These are phyloP conservation scores for Xanthoconium separans DNA, from an alignment of 1,284 basidiomycete genomes.

Conservation along the genomic window DNA sequence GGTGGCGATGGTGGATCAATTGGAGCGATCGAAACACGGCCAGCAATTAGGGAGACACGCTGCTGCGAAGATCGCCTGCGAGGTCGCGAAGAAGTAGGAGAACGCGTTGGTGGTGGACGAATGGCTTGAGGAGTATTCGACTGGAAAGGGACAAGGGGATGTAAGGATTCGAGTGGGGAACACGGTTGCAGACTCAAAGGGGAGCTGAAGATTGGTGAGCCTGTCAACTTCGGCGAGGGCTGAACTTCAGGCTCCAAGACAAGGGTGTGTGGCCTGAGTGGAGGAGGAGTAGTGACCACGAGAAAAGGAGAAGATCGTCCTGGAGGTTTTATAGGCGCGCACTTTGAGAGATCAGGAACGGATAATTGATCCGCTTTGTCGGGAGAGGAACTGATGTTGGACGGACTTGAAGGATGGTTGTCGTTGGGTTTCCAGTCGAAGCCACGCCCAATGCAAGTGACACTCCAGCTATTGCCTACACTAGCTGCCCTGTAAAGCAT, in stretches of 20 bases:
- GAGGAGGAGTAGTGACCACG: conserved; percentile 12
- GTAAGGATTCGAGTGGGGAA: conserved; percentile 29
- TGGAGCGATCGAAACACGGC: conserved; percentile 71
- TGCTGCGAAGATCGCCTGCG: conserved; percentile 78
- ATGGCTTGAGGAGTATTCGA: conserved; percentile 19
- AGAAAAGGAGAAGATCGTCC: conserved; percentile 16
- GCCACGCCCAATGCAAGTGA: conserved; percentile 79
- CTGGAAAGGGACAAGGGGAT: conserved; percentile 16
- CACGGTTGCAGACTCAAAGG: conserved; percentile 34
- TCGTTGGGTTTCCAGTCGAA: conserved; percentile 64
- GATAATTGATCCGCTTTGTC: conserved; percentile 6
- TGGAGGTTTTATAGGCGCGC: conserved; percentile 7
- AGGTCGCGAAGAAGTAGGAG: conserved; percentile 55
- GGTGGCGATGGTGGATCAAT: conserved; percentile 65
- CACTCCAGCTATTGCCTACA: conserved; percentile 74
- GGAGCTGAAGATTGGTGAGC: conserved; percentile 19
- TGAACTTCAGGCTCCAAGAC: conserved; percentile 8
- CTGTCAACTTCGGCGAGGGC: conserved; percentile 21
- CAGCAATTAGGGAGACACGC: conserved; percentile 77
- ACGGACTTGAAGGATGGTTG: conserved; percentile 26
- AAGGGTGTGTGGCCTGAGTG: conserved; percentile 1
- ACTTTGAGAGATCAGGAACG: conserved; percentile 13
- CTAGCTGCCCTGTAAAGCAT: conserved; percentile 62
- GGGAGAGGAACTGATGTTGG: conserved; percentile 7
- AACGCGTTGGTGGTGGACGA: conserved; percentile 34